Evolutionary conservation across 2,329 filamentous ascomycete genomes (phyloP).

Genomic region (Pseudogymnoascus sp.): DNA sequence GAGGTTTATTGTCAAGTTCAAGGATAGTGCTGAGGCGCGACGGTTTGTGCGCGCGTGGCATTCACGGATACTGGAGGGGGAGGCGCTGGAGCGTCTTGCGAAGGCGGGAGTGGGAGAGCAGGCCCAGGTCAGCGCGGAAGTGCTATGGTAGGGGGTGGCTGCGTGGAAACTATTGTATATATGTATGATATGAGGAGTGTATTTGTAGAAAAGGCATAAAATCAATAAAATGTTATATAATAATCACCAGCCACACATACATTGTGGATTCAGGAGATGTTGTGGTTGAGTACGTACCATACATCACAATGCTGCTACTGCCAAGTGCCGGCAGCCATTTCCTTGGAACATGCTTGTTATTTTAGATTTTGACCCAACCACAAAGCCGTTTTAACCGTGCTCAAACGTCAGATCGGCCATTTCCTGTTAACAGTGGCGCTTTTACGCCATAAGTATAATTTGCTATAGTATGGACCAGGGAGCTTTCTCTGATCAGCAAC

Average conservation of each 20-base stretch:
- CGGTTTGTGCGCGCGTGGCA: conserved; percentile 48
- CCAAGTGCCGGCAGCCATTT: conserved; percentile 2
- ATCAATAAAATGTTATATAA: background rate
- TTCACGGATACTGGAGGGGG: conserved; percentile 13
- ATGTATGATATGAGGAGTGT: background rate
- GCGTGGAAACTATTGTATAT: background rate
- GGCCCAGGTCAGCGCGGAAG: conserved; percentile 38
- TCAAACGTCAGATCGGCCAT: background rate
- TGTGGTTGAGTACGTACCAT: background rate
- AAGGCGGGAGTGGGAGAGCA: conserved; percentile 29
- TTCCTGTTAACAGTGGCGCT: background rate
- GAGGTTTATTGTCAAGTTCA: conserved; percentile 27
- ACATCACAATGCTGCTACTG: background rate
- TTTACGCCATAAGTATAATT: background rate
- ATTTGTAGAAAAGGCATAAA: background rate
- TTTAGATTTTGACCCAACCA: background rate
- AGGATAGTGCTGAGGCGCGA: conserved; percentile 27
- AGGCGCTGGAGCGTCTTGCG: background rate
- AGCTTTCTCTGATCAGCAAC: background rate
- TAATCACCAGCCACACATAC: background rate
- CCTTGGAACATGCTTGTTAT: conserved; percentile 2
- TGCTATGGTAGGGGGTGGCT: conserved; percentile 37
- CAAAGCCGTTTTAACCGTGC: background rate
- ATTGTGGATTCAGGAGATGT: background rate
- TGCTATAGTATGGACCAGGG: background rate